Evolutionary conservation across 345 rosid genomes (phyloP), one percentile per base, ranked within the genome.

Genomic region (Gossypioides kirkii): DNA sequence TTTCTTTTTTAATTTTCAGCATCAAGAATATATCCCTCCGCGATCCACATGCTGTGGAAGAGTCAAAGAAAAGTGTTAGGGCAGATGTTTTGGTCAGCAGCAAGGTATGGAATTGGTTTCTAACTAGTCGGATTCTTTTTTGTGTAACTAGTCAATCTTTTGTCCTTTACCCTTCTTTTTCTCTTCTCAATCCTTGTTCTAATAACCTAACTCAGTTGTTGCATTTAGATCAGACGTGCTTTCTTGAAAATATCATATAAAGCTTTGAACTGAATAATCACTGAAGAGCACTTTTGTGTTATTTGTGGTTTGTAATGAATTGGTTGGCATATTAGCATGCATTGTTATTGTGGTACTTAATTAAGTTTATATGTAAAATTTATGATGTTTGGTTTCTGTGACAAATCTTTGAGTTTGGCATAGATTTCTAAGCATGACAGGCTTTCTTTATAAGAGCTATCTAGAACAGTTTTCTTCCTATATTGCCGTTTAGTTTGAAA

Each of bases 31-130:
- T 90, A 46, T 81, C 79, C 45, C 54, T 94, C 61, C 78, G 72
- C 60, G 89, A 88, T 72, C 97, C 95, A 45, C 87, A 80, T 70
- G 84, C 82, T 62, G 66, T 59, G 45, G 96, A 87, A 77, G 94
- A 86, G 78, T 66, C 84, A 52, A 89, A 82, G 71, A 92, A 83
- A 78, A 86, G 86, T 59, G 72, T 74, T 76, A 92, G 81, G 83
- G 52, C 75, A 45, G 94, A 88, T 45, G 74, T 75, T 61, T 73
- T 84, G 70, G 77, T 86, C 41, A 83, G 92, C 70, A 71, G 77
- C 74, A 92, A 89, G 88, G 98, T 90, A 87, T 62, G 77, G 41
- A 72, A 59, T 28, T 32, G 32, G 13, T 64, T 45, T 41, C 23
- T 50, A 26, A 25, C 18, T 45, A 28, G 11, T 42, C 42, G 17